A percentile compares a stretch with the other conserved stretches of the same genome.
Evolutionary conservation across 805 yeast genomes (phyloP).

Genomic region (Candida silvicultrix): DNA sequence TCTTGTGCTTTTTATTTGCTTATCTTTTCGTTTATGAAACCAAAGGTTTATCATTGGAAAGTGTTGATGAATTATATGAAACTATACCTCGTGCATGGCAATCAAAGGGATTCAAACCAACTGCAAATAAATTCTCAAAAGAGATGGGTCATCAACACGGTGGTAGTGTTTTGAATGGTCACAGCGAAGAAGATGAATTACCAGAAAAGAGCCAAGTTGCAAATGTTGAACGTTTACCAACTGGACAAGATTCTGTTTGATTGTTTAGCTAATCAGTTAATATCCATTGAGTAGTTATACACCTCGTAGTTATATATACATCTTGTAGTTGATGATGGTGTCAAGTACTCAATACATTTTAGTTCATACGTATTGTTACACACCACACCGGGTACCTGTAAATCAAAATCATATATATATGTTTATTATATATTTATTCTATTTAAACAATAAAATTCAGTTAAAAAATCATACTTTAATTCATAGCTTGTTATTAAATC

Average conservation of each 20-base stretch:
- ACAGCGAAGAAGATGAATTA: slow-evolving; percentile 2
- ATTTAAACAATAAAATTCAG: background rate
- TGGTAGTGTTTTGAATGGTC: background rate
- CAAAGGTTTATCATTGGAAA: slow-evolving; percentile 61
- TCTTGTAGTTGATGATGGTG: too few species aligned
- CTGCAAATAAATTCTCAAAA: slow-evolving; percentile 26
- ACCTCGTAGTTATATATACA: too few species aligned
- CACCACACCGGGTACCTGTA: too few species aligned
- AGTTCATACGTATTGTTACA: too few species aligned
- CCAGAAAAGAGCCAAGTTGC: background rate
- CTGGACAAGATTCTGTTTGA: background rate
- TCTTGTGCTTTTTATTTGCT: slow-evolving; percentile 49
- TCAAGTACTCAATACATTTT: too few species aligned
- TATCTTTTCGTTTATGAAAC: slow-evolving; percentile 58
- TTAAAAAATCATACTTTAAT: too few species aligned
- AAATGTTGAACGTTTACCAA: background rate
- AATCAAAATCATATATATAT: too few species aligned
- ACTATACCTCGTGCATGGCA: slow-evolving; percentile 27
- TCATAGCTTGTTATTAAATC: too few species aligned
- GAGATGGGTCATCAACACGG: slow-evolving; percentile 6
- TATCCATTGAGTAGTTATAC: too few species aligned
- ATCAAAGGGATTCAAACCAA: slow-evolving; percentile 25
- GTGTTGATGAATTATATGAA: slow-evolving; percentile 55
- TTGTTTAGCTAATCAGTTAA: too few species aligned
- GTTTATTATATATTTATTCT: background rate